Evolutionary conservation across 2,329 filamentous ascomycete genomes (phyloP), one percentile per base, ranked within the genome.

Genomic region (Ophiostoma sp.): DNA sequence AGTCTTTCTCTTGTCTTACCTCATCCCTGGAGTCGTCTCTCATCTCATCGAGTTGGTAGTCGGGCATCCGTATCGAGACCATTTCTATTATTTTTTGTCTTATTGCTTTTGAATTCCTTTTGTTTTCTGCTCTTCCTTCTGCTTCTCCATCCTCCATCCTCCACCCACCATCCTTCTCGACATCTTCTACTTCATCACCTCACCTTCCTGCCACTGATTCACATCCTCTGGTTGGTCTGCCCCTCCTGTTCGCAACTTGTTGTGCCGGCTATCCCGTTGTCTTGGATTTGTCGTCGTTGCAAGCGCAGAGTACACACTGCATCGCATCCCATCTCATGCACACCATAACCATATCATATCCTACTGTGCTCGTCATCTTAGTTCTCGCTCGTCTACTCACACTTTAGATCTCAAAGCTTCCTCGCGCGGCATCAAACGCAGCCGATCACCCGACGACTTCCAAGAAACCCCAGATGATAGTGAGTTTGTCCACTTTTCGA

Each of bases 371-470:
- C 4, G 27, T 27, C 23, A 15, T 15, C 35, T 36, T 17, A 13
- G 27, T n/a, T 8, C n/a, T 31, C 39, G n/a, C 6, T 67, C 70
- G 57, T 66, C 70, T 67, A 71, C 52, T 27, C 35, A 44, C 48
- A 20, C 48, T 69, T 67, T 67, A 73, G 72, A 73, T 71, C 71
- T 68, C 33, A 69, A 39, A 10, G 71, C 69, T 68, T 82, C 78
- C 80, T 71, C 72, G 39, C 89, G 91, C 79, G 90, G 91, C 75
- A 82, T 89, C 76, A 96, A 96, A 83, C 87, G 92, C 79, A 91
- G 87, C 83, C 89, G 90, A 74, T 94, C 92, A 74, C 90, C 90
- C 76, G 87, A 91, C 76, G 81, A 79, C 72, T 87, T 88, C 80
- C 84, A 83, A 79, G 85, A 88, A 77, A 84, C 84, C 75, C 83